Base-by-base conservation (phyloP, 2,329 filamentous ascomycete genomes). In the Fusarium caatingaense region DNA sequence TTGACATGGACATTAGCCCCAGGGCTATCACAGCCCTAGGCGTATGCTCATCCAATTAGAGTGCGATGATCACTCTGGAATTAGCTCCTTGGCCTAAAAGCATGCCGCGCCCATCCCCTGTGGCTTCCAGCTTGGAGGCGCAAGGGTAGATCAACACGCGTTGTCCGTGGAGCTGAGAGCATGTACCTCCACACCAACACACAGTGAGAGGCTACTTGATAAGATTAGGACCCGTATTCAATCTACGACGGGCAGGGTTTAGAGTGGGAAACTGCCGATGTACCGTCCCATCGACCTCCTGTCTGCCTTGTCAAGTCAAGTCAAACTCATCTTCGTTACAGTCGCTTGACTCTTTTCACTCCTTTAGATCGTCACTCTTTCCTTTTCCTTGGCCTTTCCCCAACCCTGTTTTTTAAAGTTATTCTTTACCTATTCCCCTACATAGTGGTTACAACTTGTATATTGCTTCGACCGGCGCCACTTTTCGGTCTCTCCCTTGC, bases 151-250 rank as follows among this genome's bases (percentile, higher is more conserved):
- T 64, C 53, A 63, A 34, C 60, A 58, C 23, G 53, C 50, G 30
- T 37, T 55, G n/a, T 16, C 32, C 49, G 40, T 55, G 30, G 49
- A 37, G 56, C 49, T 30, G 48, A 55, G 11, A 15, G 12, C 8
- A 47, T 40, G 60, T 63, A 28, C 28, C 28, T 28, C 11, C 28
- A 3, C 28, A 28, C 28, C 11, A 13, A 28, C 2, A 28, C 28
- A 28, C 12, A 28, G 28, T 28, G 2, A 13, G 5, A 28, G 28
- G 28, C 28, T 28, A 28, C 34, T 48, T n/a, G 46, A 53, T 66
- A 60, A 66, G 61, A 66, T 66, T 60, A 66, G 61, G 45, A 42
- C 44, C 63, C 60, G 64, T 51, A 46, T 60, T 60, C 46, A 53
- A 53, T 53, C 59, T 62, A 27, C 20, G 49, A 34, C 45, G 18